phyloP scores from a whole-genome alignment of 176 grass and related monocot species.

The Hordeum marinum region DNA sequence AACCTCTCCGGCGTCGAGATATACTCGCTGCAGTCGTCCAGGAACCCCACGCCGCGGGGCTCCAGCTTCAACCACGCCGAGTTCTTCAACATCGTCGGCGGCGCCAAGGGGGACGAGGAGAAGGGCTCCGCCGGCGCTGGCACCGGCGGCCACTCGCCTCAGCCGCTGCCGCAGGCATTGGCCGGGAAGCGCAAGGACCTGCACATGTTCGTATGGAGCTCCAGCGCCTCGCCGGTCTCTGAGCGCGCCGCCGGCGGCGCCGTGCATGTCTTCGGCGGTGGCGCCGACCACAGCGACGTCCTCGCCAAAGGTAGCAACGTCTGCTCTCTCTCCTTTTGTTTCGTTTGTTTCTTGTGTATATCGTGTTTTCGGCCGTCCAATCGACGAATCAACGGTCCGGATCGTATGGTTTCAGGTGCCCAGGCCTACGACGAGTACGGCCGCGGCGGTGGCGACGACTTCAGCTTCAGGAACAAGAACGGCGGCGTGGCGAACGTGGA shows the following conservation, averaged over 20 bases:
- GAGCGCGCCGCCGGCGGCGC: constrained; percentile 22
- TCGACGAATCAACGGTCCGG: background rate
- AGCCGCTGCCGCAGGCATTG: constrained; percentile 12
- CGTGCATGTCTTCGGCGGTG: constrained; percentile 38
- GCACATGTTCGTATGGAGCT: constrained; percentile 85
- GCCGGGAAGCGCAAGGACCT: constrained; percentile 66
- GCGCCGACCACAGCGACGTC: constrained; percentile 53
- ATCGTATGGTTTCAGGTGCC: constrained; percentile 15
- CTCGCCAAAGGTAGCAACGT: constrained; percentile 49
- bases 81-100: constrained; percentile 77
- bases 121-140: constrained; percentile 12
- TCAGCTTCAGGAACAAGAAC: constrained; percentile 61
- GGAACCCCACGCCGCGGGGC: constrained; percentile 54
- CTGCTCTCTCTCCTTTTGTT: too few species aligned
- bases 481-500: constrained; percentile 51
- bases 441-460: constrained; percentile 41
- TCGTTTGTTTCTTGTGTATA: too few species aligned
- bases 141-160: background rate
- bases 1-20: constrained; percentile 90
- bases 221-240: constrained; percentile 49
- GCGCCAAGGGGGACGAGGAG: constrained; percentile 57
- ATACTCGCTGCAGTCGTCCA: constrained; percentile 83
- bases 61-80: constrained; percentile 58
- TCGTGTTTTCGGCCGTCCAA: background rate
- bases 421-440: constrained; percentile 56